phyloP scores from a whole-genome alignment of 1,284 basidiomycete genomes.

The Heliocybe sulcata region DNA sequence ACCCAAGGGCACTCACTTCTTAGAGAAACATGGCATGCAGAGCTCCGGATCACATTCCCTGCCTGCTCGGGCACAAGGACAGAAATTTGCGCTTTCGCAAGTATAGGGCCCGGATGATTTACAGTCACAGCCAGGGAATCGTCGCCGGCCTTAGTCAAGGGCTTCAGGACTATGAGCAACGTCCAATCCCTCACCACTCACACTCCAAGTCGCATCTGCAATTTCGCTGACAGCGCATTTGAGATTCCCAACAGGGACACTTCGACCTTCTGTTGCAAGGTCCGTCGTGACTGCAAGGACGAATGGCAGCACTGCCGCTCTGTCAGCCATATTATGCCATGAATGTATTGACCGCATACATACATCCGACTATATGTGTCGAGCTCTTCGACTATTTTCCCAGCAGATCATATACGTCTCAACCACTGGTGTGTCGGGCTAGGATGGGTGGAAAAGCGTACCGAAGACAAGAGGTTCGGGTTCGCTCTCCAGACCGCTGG shows the following conservation, averaged over 20 bases:
- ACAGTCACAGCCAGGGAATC: conserved; percentile 35
- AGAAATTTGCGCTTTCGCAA: conserved; percentile 21
- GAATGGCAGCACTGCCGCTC: neutral
- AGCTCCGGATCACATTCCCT: conserved; percentile 37
- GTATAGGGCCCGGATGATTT: conserved; percentile 8
- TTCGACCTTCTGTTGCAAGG: conserved; percentile 1
- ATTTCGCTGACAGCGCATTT: conserved; percentile 9
- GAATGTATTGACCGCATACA: neutral
- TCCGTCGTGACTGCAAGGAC: conserved; percentile 4
- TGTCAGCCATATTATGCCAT: neutral
- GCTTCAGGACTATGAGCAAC: neutral
- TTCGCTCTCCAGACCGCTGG: neutral
- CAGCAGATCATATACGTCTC: neutral
- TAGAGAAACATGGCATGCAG: conserved; percentile 16
- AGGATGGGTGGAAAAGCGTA: neutral
- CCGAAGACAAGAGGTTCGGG: neutral
- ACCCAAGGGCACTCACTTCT: conserved; percentile 2
- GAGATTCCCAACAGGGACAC: conserved; percentile 1
- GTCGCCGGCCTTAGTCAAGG: conserved; percentile 23
- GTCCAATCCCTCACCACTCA: neutral
- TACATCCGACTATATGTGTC: neutral
- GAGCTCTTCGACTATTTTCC: neutral
- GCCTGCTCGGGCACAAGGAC: conserved; percentile 24
- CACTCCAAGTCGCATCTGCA: conserved; percentile 8
- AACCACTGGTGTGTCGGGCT: neutral